Conservation (phyloP, 805 yeast genomes). For the Lipomyces sp. region DNA sequence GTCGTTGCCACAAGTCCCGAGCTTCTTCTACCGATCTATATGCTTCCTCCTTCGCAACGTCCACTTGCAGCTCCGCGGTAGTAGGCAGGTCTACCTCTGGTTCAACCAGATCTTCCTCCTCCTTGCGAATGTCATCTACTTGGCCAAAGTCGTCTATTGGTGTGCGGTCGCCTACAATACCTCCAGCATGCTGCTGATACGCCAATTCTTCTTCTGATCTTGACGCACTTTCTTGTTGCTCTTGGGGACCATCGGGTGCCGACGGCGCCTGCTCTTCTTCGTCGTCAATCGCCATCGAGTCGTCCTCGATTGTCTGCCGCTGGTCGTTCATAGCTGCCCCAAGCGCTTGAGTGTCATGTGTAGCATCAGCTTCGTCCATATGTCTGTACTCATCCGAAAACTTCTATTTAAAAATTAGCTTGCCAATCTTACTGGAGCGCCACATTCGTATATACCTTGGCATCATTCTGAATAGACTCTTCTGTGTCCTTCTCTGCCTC, state of each 20-base stretch:
- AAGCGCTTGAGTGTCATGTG: conserved; percentile 84
- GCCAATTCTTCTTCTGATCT: conserved; percentile 39
- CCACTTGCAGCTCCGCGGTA: conserved; percentile 21
- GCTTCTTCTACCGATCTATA: conserved; percentile 66
- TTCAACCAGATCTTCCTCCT: conserved; percentile 44
- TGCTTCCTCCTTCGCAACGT: conserved; percentile 10
- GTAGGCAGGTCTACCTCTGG: conserved; percentile 41
- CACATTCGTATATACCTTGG: conserved; percentile 1
- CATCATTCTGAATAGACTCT: conserved; percentile 16
- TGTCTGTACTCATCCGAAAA: conserved; percentile 24
- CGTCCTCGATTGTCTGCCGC: conserved; percentile 68
- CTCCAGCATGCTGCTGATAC: conserved; percentile 49
- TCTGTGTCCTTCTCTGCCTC: conserved; percentile 52
- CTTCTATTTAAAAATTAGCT: conserved; percentile 3
- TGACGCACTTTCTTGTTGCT: background rate
- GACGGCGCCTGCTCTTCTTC: conserved; percentile 39
- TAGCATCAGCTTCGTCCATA: conserved; percentile 40
- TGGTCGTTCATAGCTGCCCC: conserved; percentile 88
- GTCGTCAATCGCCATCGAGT: conserved; percentile 81
- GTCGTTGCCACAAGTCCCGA: conserved; percentile 75
- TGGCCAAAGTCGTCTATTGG: background rate
- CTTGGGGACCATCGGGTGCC: background rate
- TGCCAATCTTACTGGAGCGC: background rate
- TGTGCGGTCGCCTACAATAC: conserved; percentile 56
- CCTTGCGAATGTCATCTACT: conserved; percentile 46